Evolutionary conservation across 2,329 filamentous ascomycete genomes (phyloP).

Genomic region (Aspergillus spinulosporus): DNA sequence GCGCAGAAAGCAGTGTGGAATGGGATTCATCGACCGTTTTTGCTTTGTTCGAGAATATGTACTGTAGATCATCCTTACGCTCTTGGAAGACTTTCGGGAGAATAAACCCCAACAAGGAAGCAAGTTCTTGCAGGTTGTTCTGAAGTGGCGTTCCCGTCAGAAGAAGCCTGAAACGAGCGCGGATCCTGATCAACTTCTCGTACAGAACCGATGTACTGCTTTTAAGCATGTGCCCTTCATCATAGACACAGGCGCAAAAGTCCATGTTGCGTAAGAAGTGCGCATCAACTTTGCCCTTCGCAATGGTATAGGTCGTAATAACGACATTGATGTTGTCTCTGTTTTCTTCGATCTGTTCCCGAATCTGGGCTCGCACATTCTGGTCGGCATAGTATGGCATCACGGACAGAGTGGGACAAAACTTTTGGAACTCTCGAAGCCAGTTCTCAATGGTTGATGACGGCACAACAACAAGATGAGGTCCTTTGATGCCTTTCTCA

Average conservation of each 20-base stretch:
- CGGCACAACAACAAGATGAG: conserved; percentile 83
- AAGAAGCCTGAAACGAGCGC: conserved; percentile 78
- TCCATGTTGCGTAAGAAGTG: conserved; percentile 62
- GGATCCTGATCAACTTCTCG: conserved; percentile 73
- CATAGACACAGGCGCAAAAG: conserved; percentile 70
- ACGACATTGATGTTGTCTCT: conserved; percentile 67
- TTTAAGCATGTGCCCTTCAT: conserved; percentile 92
- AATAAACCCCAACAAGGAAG: conserved; percentile 89
- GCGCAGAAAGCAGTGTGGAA: conserved; percentile 78
- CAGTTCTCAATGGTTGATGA: conserved; percentile 95
- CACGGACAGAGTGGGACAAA: conserved; percentile 75
- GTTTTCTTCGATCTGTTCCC: conserved; percentile 64
- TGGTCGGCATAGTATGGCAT: conserved; percentile 72
- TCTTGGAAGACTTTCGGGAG: conserved; percentile 79
- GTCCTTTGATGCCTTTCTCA: conserved; percentile 67
- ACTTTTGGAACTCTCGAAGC: conserved; percentile 84
- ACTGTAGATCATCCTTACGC: conserved; percentile 74
- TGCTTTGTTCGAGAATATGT: conserved; percentile 89
- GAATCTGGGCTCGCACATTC: conserved; percentile 66
- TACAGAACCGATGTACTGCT: conserved; percentile 83
- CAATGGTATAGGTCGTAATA: conserved; percentile 71
- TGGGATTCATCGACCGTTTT: conserved; percentile 72
- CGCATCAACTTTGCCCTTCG: conserved; percentile 61
- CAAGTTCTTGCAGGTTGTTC: conserved; percentile 92
- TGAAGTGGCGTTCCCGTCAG: conserved; percentile 91